Conservation (phyloP, 495 filamentous ascomycete species). For the Gamarada debralockiae region DNA sequence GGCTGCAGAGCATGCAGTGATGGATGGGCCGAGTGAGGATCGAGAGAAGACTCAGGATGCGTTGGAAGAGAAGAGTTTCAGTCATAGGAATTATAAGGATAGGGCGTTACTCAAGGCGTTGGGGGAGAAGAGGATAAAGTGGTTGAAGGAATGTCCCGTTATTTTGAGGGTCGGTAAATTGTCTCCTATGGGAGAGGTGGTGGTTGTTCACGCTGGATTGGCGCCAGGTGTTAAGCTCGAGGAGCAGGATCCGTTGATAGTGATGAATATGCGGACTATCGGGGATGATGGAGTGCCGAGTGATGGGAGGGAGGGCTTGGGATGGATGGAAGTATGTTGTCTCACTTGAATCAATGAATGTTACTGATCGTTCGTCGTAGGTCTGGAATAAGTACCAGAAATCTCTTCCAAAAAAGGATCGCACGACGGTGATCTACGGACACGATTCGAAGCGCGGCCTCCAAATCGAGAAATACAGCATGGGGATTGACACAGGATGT, state of each 20-base stretch:
- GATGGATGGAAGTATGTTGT: slow-evolving; percentile 62
- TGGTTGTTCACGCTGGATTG: slow-evolving; percentile 82
- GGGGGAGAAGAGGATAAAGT: slow-evolving; percentile 59
- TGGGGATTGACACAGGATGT: slow-evolving; percentile 83
- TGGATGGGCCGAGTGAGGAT: slow-evolving; percentile 11
- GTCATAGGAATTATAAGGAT: slow-evolving; percentile 33
- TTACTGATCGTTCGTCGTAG: slow-evolving; percentile 24
- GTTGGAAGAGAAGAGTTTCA: slow-evolving; percentile 24
- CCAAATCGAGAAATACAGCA: slow-evolving; percentile 63
- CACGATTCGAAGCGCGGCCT: slow-evolving; percentile 76
- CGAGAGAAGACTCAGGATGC: slow-evolving; percentile 12
- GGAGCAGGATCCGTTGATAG: slow-evolving; percentile 71
- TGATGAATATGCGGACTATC: slow-evolving; percentile 91
- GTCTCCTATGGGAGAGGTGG: slow-evolving; percentile 51
- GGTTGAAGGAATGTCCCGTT: slow-evolving; percentile 66
- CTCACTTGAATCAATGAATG: neutral
- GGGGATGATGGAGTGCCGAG: slow-evolving; percentile 59
- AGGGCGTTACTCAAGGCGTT: slow-evolving; percentile 44
- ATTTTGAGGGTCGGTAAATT: slow-evolving; percentile 66
- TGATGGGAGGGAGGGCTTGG: slow-evolving; percentile 48
- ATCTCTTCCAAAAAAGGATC: slow-evolving; percentile 17
- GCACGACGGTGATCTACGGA: slow-evolving; percentile 69
- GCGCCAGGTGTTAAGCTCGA: slow-evolving; percentile 68
- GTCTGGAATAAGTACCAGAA: slow-evolving; percentile 58
- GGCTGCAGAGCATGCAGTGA: slow-evolving; percentile 34